Evolutionary conservation across 495 filamentous ascomycete species (phyloP), one percentile per base, ranked within the genome.

Genomic region (Lindgomyces ingoldianus): DNA sequence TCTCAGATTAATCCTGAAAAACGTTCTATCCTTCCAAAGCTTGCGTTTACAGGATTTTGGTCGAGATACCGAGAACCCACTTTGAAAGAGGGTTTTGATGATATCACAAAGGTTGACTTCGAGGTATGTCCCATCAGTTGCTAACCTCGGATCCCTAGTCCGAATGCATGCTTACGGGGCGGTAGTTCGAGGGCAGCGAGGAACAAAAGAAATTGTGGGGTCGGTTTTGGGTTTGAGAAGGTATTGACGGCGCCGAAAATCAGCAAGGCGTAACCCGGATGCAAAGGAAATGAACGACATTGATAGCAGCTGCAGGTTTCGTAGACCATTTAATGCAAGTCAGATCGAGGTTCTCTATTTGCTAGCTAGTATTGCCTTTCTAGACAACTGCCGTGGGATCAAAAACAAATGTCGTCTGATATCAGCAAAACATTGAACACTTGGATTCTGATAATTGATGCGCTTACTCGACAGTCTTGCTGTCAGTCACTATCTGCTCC

Each of bases 11-110:
- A 96, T 60, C 93, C 91, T 4, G 91, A 97, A 75, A 83, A 85
- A 25, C 83, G 93, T 57, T 75, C 81, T 1, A 80, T 85, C 1
- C 84, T 98, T 4, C 92, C 92, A 0, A 83, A 82, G 21, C 80
- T 94, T 45, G 93, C 94, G 0, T 97, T 96, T 73, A 83, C 80
- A 11, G 81, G 85, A 24, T 98, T 89, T 68, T 76, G 75, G 14
- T 81, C 85, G 10, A 79, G 89, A 51, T 92, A 88, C 74, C 84
- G 84, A 65, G 83, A 87, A 67, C 94, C 91, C 8, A 80, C 79
- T n/a, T 65, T 83, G 8, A 76, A 80, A 1, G 94, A 98, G 70
- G 94, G 94, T 0, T 97, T 96, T 73, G 80, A 88, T 52, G 91
- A 96, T 68, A 82, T 98, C 21, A 74, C 83, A 4, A 81, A 81